These are phyloP conservation scores for Peronospora farinosa DNA, from an alignment of 352 stramenopile species.

Conservation along the genomic window DNA sequence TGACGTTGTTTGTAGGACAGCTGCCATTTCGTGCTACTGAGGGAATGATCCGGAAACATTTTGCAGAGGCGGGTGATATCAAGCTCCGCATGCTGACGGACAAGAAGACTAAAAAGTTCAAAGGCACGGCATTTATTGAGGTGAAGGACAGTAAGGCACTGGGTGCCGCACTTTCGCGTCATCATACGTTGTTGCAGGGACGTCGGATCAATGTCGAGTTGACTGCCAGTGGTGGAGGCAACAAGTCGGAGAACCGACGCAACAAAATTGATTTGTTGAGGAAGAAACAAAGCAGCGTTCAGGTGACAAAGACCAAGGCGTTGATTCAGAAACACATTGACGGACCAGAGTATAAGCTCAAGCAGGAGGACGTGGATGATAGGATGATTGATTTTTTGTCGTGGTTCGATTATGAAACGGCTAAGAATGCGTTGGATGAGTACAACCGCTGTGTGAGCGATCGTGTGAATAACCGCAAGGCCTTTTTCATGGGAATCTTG, in stretches of 20 bases:
- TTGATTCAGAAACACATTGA: conserved; percentile 79
- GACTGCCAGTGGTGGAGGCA: conserved; percentile 72
- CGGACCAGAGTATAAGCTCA: conserved; percentile 61
- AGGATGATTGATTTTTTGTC: conserved; percentile 84
- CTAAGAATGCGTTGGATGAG: conserved; percentile 73
- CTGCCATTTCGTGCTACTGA: conserved; percentile 73
- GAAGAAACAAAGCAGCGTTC: conserved; percentile 78
- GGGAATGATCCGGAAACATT: conserved; percentile 57
- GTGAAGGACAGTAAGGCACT: conserved; percentile 79
- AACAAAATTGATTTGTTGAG: conserved; percentile 63
- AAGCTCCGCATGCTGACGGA: conserved; percentile 77
- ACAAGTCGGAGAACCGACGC: conserved; percentile 70
- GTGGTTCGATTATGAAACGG: conserved; percentile 87
- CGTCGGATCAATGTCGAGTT: conserved; percentile 86
- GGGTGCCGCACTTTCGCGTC: conserved; percentile 63
- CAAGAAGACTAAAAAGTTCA: conserved; percentile 79
- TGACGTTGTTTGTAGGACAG: conserved; percentile 82
- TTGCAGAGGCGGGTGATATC: conserved; percentile 68
- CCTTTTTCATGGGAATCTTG: conserved; percentile 87
- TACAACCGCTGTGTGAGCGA: conserved; percentile 71
- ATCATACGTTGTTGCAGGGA: conserved; percentile 73
- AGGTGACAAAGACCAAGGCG: conserved; percentile 77
- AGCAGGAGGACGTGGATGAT: conserved; percentile 74
- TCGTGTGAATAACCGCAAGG: conserved; percentile 75
- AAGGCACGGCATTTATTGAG: conserved; percentile 82